Percentiles rank a stretch among this genome's conserved stretches.
Conservation (phyloP, 371 early-diverging fungal species). For the Actinomortierella ambigua region DNA sequence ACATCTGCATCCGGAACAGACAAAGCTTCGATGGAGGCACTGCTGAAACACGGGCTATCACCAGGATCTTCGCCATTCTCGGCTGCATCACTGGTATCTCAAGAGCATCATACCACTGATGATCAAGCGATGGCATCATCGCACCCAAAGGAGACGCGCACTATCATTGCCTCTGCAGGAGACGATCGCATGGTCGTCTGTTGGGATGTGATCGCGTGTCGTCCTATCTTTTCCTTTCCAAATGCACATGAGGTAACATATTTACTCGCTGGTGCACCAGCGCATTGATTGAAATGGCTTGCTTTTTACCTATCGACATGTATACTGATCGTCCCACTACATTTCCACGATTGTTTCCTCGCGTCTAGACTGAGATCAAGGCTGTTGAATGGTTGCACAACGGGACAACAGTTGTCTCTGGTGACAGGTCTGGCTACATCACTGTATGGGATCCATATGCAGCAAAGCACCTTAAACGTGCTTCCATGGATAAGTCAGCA, state of each 20-base stretch:
- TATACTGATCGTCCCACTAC: no score
- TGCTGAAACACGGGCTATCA: background rate
- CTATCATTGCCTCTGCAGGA: slow-evolving; percentile 19
- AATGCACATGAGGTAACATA: slow-evolving; percentile 28
- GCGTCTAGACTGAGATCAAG: slow-evolving; percentile 23
- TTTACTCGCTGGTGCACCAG: no score
- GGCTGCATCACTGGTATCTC: background rate
- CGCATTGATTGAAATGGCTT: no score
- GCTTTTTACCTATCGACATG: background rate
- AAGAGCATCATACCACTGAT: no score
- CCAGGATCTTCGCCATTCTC: background rate
- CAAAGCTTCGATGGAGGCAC: background rate
- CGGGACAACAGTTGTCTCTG: slow-evolving; percentile 27
- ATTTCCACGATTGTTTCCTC: background rate
- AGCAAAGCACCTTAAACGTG: slow-evolving; percentile 6
- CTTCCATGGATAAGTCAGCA: slow-evolving; percentile 11
- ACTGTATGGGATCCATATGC: slow-evolving; percentile 29
- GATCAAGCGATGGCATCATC: no score
- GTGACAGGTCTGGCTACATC: slow-evolving; percentile 24
- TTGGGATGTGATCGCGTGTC: slow-evolving; percentile 20
- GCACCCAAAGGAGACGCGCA: no score
- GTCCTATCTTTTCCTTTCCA: background rate
- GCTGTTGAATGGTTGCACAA: slow-evolving; percentile 42
- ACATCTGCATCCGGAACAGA: background rate
- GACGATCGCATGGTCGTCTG: slow-evolving; percentile 28